Base-by-base conservation (phyloP, 345 rosid species). In the Arabidopsis thaliana region DNA sequence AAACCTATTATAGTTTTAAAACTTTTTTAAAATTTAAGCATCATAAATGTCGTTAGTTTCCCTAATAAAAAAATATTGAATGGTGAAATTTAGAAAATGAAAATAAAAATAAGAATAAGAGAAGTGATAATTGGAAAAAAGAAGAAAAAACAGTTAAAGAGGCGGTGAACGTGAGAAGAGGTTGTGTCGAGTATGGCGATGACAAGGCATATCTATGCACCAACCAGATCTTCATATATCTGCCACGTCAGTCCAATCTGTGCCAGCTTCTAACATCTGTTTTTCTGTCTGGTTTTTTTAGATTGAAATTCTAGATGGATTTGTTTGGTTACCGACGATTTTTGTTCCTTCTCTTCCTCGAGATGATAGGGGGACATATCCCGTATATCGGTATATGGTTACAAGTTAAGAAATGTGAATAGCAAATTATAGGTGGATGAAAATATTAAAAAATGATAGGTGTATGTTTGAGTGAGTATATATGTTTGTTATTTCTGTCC, bases 121-220 rank as follows among this genome's bases (percentile, higher is more conserved):
- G 44, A 38, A 67, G 9, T 30, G 32, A 30, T 58, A 46, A 33
- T 14, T 45, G 8, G 37, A 24, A 59, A 59, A 71, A 36, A 59
- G 65, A 48, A 71, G 59, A 59, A 55, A 48, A 71, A 49, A 71
- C 48, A 70, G 66, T 49, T 71, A 59, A 59, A 51, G 60, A 28
- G 67, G 42, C 49, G 60, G 46, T 36, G 59, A 46, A 58, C 38
- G 53, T 28, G 67, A 63, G 24, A 44, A 63, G 28, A 58, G 65
- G 62, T 9, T 23, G 38, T 36, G 38, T 36, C 16, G 4, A 65
- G 38, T 33, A 34, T 44, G 36, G 56, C 13, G 75, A 72, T 72
- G 76, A 72, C 68, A 38, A 72, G 60, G 76, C 76, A 72, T 49
- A 61, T 61, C 68, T 60, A 62, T 62, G 62, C 76, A 72, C 76